A percentile compares a stretch with the other conserved stretches of the same genome.
phyloP scores from a whole-genome alignment of 2,329 filamentous ascomycete species.

The Mycocentrospora acerina region DNA sequence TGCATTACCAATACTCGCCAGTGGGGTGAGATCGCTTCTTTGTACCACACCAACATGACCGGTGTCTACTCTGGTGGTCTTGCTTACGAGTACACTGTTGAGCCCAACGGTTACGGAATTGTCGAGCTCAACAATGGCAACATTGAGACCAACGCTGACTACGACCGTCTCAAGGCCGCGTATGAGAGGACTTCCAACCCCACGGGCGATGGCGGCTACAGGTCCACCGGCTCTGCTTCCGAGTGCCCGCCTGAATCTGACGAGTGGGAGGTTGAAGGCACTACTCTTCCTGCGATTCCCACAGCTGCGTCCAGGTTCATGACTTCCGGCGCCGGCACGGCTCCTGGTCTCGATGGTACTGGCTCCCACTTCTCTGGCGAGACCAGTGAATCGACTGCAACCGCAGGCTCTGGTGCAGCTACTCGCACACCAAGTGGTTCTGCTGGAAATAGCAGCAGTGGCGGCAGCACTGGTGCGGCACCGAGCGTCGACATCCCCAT shows the following conservation, averaged over 20 bases:
- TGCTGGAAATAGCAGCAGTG: slow-evolving; percentile 5
- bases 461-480: slow-evolving; percentile 20
- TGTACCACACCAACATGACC: slow-evolving; percentile 85
- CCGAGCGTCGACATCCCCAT: slow-evolving; percentile 28
- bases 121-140: slow-evolving; percentile 62
- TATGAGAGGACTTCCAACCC: slow-evolving; percentile 55
- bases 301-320: slow-evolving; percentile 57
- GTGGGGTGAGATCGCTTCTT: slow-evolving; percentile 74
- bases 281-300: slow-evolving; percentile 60
- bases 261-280: slow-evolving; percentile 58
- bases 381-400: slow-evolving; percentile 29
- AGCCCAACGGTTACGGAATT: slow-evolving; percentile 70
- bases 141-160: slow-evolving; percentile 65
- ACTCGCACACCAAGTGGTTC: slow-evolving; percentile 21
- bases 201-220: slow-evolving; percentile 59
- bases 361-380: slow-evolving; percentile 42
- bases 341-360: slow-evolving; percentile 55
- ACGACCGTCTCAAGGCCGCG: slow-evolving; percentile 55
- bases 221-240: slow-evolving; percentile 53
- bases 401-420: slow-evolving; percentile 29
- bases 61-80: slow-evolving; percentile 90
- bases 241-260: slow-evolving; percentile 55
- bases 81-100: slow-evolving; percentile 86
- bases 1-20: slow-evolving; percentile 80
- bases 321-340: slow-evolving; percentile 58